Evolutionary conservation across 2,329 filamentous ascomycete species (phyloP), one percentile per base, ranked within the genome.

Genomic region (Massarina eburnea): DNA sequence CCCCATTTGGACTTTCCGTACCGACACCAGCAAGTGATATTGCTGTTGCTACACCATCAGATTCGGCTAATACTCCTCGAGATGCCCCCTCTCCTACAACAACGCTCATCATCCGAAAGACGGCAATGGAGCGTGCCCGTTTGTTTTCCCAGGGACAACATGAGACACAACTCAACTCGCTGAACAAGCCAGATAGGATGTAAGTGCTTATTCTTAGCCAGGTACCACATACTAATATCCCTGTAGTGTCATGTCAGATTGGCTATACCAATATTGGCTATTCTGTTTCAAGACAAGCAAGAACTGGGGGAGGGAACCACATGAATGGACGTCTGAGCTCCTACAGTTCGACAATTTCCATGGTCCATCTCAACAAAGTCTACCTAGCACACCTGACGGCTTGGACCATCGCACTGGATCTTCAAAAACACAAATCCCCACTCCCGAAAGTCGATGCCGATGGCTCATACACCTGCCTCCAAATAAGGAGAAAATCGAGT

Each of bases 231-330:
- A 30, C 45, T 52, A 27, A 55, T 22, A 1, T 3, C 10, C 8
- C 8, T 27, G 49, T 53, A 58, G 54, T 10, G n/a, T 41, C 8
- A 44, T 57, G 39, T 51, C 48, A 8, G 43, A 48, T 3, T 71
- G 66, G 65, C 38, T 71, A 21, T 58, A 70, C 43, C 58, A 71
- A 37, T 68, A 64, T 39, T 70, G 64, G 65, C 53, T 61, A 21
- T 68, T 63, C 33, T 46, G 54, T 32, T 57, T 54, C 34, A 52
- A 50, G 30, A 50, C 51, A 40, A 41, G 51, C 14, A 57, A 57
- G 32, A 18, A 42, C 9, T 57, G 54, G 54, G 51, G 54, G n/a
- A 43, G 26, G 35, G 51, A 51, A 1, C 51, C 54, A 21, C n/a
- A 3, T 29, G n/a, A 21, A 10, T 54, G 64, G 64, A 67, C 59